Percentiles rank a stretch among this genome's conserved stretches.
Evolutionary conservation across 768 basidiomycete species (phyloP).

Genomic region (Cytidiella melzeri): DNA sequence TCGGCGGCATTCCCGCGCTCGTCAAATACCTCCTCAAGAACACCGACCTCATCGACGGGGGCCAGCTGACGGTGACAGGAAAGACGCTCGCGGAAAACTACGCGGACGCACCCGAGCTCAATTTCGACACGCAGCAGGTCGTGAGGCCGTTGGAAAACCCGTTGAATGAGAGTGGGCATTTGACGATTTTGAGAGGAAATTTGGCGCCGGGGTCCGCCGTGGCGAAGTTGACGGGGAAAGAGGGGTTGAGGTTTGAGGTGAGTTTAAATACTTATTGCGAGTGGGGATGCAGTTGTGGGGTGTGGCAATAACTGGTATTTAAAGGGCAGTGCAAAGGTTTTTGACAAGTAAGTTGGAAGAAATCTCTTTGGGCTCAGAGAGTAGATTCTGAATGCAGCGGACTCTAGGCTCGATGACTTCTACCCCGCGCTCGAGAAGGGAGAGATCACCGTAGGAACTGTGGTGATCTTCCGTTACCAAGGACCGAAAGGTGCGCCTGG

Average conservation of each 20-base stretch:
- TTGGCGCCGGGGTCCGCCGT: conserved; percentile 83
- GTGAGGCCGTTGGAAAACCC: conserved; percentile 67
- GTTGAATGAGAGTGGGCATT: conserved; percentile 80
- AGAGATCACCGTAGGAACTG: conserved; percentile 68
- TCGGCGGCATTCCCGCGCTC: conserved; percentile 80
- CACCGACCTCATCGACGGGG: conserved; percentile 75
- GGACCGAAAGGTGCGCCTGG: conserved; percentile 90
- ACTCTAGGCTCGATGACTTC: conserved; percentile 56
- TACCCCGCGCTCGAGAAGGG: conserved; percentile 69
- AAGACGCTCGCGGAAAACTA: conserved; percentile 87
- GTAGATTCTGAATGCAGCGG: neutral
- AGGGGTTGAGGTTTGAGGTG: conserved; percentile 81
- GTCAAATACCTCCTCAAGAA: conserved; percentile 78
- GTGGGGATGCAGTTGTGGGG: neutral
- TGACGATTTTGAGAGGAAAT: conserved; percentile 86
- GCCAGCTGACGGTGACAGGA: conserved; percentile 85
- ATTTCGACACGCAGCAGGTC: conserved; percentile 72
- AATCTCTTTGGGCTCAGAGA: neutral
- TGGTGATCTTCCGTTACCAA: conserved; percentile 82
- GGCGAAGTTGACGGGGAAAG: conserved; percentile 91
- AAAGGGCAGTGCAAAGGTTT: conserved; percentile 72
- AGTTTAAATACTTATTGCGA: too few relatives aligned
- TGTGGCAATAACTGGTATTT: conserved; percentile 37
- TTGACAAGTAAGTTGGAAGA: conserved; percentile 49
- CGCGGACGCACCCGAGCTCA: conserved; percentile 64